Percentiles rank a stretch among this genome's conserved stretches.
These are phyloP conservation scores for Blastocystis sp. DNA, from an alignment of 352 stramenopile genomes.

Conservation along the genomic window DNA sequence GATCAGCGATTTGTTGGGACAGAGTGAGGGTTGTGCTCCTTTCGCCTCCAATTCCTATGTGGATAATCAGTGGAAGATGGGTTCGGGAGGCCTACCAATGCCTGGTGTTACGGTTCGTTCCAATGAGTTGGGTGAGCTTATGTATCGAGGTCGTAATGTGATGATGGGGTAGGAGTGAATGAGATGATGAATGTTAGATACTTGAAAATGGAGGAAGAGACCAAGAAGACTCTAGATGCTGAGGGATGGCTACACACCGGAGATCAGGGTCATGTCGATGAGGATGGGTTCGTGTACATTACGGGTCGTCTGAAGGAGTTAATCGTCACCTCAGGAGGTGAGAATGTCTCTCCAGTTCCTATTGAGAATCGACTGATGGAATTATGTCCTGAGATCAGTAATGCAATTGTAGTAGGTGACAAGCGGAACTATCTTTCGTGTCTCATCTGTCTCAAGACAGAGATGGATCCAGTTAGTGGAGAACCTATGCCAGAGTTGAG, in stretches of 20 bases:
- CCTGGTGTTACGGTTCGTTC: constrained; percentile 27
- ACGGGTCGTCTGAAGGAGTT: constrained; percentile 69
- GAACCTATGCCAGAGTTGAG: constrained; percentile 72
- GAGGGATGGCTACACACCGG: constrained; percentile 85
- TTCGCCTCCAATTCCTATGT: constrained; percentile 59
- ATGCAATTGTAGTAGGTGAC: constrained; percentile 84
- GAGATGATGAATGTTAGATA: constrained; percentile 60
- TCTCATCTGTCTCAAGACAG: constrained; percentile 78
- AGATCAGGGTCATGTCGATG: constrained; percentile 81
- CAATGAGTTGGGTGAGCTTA: constrained; percentile 65
- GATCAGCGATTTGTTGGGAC: constrained; percentile 69
- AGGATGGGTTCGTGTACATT: constrained; percentile 67
- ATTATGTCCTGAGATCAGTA: constrained; percentile 78
- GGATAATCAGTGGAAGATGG: constrained; percentile 53
- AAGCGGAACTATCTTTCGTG: constrained; percentile 81
- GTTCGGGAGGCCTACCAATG: constrained; percentile 35
- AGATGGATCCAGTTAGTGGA: constrained; percentile 64
- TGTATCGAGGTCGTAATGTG: constrained; percentile 70
- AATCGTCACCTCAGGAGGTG: constrained; percentile 80
- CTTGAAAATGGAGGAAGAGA: constrained; percentile 69
- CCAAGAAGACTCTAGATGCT: constrained; percentile 77
- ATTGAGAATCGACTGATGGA: constrained; percentile 83
- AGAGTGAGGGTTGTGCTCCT: constrained; percentile 64
- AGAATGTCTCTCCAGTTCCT: constrained; percentile 84
- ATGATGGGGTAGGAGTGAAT: constrained; percentile 74